phyloP scores from a whole-genome alignment of 2,329 filamentous ascomycete genomes.

The Trichoderma aggressivum region DNA sequence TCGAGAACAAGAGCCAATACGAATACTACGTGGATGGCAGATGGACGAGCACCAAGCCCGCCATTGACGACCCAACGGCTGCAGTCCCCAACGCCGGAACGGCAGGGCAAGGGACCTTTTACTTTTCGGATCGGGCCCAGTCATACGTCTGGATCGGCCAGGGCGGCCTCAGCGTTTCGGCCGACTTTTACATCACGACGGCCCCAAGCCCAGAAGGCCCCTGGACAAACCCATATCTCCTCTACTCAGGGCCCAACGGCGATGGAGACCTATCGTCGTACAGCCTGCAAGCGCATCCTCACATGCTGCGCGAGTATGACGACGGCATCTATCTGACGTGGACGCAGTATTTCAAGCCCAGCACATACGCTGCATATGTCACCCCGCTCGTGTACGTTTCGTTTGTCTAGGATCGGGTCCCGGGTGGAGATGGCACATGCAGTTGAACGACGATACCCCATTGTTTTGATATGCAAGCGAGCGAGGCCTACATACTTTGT shows the following conservation, averaged over 20 bases:
- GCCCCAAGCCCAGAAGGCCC: constrained; percentile 21
- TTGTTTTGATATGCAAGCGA: background rate
- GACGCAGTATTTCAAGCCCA: constrained; percentile 19
- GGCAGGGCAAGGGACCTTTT: constrained; percentile 26
- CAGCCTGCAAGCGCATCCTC: constrained; percentile 19
- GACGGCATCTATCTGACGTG: constrained; percentile 21
- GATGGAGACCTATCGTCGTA: constrained; percentile 17
- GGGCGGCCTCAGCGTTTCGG: constrained; percentile 18
- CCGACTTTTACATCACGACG: constrained; percentile 25
- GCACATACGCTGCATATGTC: constrained; percentile 18
- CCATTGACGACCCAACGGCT: constrained; percentile 17
- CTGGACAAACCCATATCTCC: constrained; percentile 17
- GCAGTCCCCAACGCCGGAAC: constrained; percentile 23
- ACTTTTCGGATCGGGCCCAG: constrained; percentile 22
- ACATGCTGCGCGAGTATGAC: constrained; percentile 14
- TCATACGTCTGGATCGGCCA: constrained; percentile 27
- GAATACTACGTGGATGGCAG: constrained; percentile 22
- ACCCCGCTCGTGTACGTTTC: constrained; percentile 20
- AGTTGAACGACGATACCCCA: background rate
- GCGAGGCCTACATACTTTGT: background rate
- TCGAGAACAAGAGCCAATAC: constrained; percentile 23
- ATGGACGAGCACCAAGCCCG: constrained; percentile 21
- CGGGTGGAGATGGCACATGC: constrained; percentile 1
- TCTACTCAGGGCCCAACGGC: constrained; percentile 15
- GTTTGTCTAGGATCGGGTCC: constrained; percentile 15